Base-by-base conservation (phyloP, 164 flowering plant genomes). In the Nymphaea colorata region DNA sequence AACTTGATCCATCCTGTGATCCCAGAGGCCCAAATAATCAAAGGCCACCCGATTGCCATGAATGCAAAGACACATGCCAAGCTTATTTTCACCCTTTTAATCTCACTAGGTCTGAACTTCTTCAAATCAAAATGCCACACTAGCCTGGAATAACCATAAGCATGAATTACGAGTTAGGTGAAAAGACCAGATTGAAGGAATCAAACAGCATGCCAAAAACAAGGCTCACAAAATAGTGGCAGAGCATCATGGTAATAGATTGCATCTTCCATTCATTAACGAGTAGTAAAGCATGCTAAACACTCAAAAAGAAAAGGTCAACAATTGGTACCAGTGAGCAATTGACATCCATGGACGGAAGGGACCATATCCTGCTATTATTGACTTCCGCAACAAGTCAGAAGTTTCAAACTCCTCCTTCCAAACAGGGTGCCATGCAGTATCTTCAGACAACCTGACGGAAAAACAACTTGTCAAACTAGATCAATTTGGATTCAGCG, bases 261-360 rank as follows among this genome's bases (percentile, higher is more conserved):
- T 10, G 57, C 57, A 8, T 15, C 14, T 51, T 51, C 14, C 57
- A 51, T 51, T 15, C 8, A 51, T 8, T 51, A 51, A 51, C 12
- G 57, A 51, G 14, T 8, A 8, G 57, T 15, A 51, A 51, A 8
- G 57, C 57, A 51, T 51, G 57, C 8, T 51, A 51, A 51, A 10
- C 57, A 51, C 36, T 25, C 36, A 51, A 5, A 8, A 8, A 51
- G 14, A 8, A 51, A 51, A 51, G 57, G 14, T 8, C 57, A 51
- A 51, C 12, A 51, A 51, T 51, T 51, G 14, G 47, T 83, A 94
- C 98, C 98, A 94, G 79, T 91, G 98, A 71, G 81, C 87, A 71
- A 94, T 94, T 51, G 96, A 94, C 97, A 94, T 88, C 89, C 85
- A 89, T 60, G 97, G 79, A 47, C 97, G 83, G 63, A 94, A 55